A percentile compares a stretch with the other conserved stretches of the same genome.
Evolutionary conservation across 805 yeast species (phyloP).

Genomic region (Lachancea meyersii): DNA sequence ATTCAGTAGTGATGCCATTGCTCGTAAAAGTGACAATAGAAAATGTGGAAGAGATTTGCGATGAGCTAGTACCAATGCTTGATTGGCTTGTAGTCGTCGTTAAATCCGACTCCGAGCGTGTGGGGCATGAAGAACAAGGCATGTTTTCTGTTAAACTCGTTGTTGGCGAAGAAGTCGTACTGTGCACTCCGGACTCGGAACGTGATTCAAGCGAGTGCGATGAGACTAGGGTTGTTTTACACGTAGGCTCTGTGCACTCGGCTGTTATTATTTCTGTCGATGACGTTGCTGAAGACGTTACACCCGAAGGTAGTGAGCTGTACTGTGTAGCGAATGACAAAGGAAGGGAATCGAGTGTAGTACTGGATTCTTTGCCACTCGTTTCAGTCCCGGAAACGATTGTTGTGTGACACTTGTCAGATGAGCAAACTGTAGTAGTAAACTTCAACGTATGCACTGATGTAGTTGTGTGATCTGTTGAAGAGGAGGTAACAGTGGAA

Average conservation of each 20-base stretch:
- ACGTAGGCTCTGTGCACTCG: neutral
- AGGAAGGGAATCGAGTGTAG: neutral
- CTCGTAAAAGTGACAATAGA: constrained; percentile 9
- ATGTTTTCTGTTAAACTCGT: neutral
- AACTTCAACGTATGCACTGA: neutral
- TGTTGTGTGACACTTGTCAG: neutral
- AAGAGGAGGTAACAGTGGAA: neutral
- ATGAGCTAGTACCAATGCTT: neutral
- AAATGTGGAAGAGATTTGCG: neutral
- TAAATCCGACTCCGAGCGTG: neutral
- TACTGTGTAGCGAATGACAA: neutral
- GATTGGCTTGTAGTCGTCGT: neutral
- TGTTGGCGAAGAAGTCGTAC: neutral
- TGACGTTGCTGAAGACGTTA: neutral
- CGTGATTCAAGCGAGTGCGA: no score
- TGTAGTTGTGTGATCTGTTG: neutral
- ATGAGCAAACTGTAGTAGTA: neutral
- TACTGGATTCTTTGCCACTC: neutral
- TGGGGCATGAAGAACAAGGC: neutral
- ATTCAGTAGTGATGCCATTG: constrained; percentile 8
- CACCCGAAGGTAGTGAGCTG: neutral
- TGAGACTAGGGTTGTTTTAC: no score
- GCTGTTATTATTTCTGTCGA: neutral
- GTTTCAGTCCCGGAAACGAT: neutral
- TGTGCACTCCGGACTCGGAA: neutral